Base-by-base conservation (phyloP, 352 stramenopile species). In the Phytophthora pistaciae region DNA sequence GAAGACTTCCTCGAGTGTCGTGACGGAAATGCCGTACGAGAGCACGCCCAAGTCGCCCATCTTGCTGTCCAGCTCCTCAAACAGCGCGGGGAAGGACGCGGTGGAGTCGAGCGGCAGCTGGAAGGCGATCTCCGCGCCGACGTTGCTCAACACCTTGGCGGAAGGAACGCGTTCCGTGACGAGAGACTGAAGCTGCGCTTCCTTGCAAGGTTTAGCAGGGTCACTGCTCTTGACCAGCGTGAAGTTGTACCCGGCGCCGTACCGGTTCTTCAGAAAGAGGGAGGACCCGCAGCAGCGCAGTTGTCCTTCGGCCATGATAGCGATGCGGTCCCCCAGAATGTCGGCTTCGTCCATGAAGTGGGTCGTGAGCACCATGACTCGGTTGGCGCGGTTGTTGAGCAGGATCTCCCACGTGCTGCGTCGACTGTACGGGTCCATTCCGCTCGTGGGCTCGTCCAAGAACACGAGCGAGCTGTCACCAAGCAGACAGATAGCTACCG, bases 271-370 rank as follows among this genome's bases (percentile, higher is more conserved):
- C 44, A 96, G 66, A 60, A 94, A 96, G 5, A 96, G 66, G 3
- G 87, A 89, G 0, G 85, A 91, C 5, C 90, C 90, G 25, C 77
- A 86, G 75, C 81, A 89, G 5, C 74, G 77, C 14, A 89, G 50
- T 62, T 83, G 57, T 25, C 96, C 90, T 40, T 94, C 78, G 8
- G 89, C 78, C 90, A 96, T 94, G 58, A 96, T 93, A 13, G 87
- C 82, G 49, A 96, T 93, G 1, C 87, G 83, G 62, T 96, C 90
- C 21, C 83, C 87, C 14, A 98, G 75, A 36, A 94, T 77, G 60
- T 98, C 90, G 5, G 91, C 89, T 73, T 98, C 93, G 42, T 98
- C 94, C 94, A 99, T 98, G 63, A 98, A 99, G 68, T 99, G 97
- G 27, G 93, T 98, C 11, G 91, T 98, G 11, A 98, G 73, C 16